Conservation (phyloP, 2,329 filamentous ascomycete genomes). For the Paracoccidioides lutzii region DNA sequence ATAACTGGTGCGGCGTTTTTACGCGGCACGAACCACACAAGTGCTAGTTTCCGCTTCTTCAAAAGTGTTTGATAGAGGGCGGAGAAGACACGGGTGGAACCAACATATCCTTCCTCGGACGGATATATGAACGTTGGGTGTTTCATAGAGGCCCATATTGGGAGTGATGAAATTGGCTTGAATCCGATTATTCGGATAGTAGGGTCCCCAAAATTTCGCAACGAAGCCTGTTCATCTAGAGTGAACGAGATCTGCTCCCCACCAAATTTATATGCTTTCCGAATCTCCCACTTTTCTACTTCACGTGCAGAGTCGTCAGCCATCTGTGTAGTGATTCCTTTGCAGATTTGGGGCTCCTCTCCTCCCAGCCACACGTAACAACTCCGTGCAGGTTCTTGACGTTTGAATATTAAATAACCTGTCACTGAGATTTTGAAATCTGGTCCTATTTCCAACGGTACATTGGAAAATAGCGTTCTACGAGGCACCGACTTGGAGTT, state of each 20-base stretch:
- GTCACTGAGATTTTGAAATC: constrained; percentile 79
- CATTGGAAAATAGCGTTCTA: constrained; percentile 69
- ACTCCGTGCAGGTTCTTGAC: constrained; percentile 65
- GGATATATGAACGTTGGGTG: constrained; percentile 90
- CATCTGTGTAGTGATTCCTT: constrained; percentile 58
- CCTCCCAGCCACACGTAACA: constrained; percentile 81
- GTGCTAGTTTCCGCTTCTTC: constrained; percentile 62
- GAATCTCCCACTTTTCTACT: constrained; percentile 68
- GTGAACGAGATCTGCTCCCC: constrained; percentile 80
- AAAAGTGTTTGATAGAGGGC: constrained; percentile 80
- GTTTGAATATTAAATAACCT: constrained; percentile 79
- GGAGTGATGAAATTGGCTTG: constrained; percentile 63
- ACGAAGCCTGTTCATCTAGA: constrained; percentile 63
- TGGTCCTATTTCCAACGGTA: constrained; percentile 80
- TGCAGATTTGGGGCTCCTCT: constrained; percentile 71
- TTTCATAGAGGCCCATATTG: constrained; percentile 72
- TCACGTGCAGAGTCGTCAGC: constrained; percentile 64
- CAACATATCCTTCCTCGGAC: constrained; percentile 76
- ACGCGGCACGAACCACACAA: constrained; percentile 83
- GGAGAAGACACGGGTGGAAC: constrained; percentile 84
- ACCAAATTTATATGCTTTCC: constrained; percentile 92
- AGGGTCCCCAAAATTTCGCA: constrained; percentile 70
- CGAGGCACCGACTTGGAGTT: constrained; percentile 82
- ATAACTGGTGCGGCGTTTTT: constrained; percentile 67
- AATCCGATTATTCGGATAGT: constrained; percentile 86